Evolutionary conservation across 192 early-diverging fungal species (phyloP).

Genomic region (Physocladia obscura): DNA sequence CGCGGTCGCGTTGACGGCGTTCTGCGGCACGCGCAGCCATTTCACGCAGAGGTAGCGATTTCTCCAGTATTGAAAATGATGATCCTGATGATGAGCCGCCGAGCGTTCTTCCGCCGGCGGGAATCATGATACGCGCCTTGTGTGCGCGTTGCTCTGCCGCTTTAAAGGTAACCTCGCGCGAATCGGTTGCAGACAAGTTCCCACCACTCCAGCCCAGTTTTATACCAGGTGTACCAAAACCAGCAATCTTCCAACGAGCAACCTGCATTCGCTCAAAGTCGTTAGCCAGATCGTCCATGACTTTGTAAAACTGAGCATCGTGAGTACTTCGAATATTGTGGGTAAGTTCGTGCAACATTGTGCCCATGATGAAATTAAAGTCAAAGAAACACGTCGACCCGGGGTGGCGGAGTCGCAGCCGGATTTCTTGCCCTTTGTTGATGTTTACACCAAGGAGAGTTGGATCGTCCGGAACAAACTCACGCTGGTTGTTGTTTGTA

Average conservation of each 20-base stretch:
- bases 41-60: slow-evolving; percentile 50
- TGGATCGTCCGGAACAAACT: slow-evolving; percentile 61
- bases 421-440: slow-evolving; percentile 67
- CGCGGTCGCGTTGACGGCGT: slow-evolving; percentile 53
- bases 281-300: slow-evolving; percentile 53
- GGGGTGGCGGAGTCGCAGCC: slow-evolving; percentile 61
- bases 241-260: slow-evolving; percentile 56
- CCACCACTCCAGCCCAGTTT: slow-evolving; percentile 45
- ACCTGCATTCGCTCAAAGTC: slow-evolving; percentile 61
- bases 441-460: slow-evolving; percentile 67
- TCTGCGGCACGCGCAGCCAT: slow-evolving; percentile 73
- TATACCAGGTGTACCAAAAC: slow-evolving; percentile 52
- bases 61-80: slow-evolving; percentile 1
- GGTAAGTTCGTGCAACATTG: slow-evolving; percentile 73
- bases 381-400: slow-evolving; percentile 58
- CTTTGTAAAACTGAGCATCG: slow-evolving; percentile 65
- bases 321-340: slow-evolving; percentile 60
- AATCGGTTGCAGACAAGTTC: slow-evolving; percentile 35
- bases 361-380: slow-evolving; percentile 66
- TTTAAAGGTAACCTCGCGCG: slow-evolving; percentile 42
- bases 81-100: slow-evolving; percentile 23
- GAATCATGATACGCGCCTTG: slow-evolving; percentile 54
- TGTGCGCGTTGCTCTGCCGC: slow-evolving; percentile 56
- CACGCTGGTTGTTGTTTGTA: slow-evolving; percentile 22
- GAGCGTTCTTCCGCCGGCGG: slow-evolving; percentile 52